These are phyloP conservation scores for Plasmodium gaboni DNA, from an alignment of 169 alveolate genomes.

Conservation along the genomic window DNA sequence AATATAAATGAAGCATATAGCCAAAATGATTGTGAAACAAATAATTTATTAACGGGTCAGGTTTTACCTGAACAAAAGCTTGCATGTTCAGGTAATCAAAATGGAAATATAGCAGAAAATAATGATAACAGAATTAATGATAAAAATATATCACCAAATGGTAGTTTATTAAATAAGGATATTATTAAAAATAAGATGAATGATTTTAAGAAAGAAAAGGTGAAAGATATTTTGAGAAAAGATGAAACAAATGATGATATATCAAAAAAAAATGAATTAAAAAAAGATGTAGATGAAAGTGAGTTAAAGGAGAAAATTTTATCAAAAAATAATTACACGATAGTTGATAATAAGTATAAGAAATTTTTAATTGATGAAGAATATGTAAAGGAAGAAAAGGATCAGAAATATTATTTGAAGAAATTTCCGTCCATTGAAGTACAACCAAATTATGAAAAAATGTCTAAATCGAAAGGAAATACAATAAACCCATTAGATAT, in stretches of 20 bases:
- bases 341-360: conserved; percentile 22
- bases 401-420: conserved; percentile 60
- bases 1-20: neutral
- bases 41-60: neutral
- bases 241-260: neutral
- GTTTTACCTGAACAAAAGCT: neutral
- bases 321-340: neutral
- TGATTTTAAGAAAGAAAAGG: neutral
- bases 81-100: neutral
- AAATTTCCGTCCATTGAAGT: conserved; percentile 63
- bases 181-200: neutral
- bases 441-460: conserved; percentile 83
- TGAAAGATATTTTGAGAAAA: neutral
- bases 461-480: conserved; percentile 92
- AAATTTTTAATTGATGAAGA: conserved; percentile 76
- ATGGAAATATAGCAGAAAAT: neutral
- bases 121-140: neutral
- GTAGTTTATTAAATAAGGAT: neutral
- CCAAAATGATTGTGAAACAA: neutral
- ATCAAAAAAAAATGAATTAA: neutral
- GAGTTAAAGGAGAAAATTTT: neutral
- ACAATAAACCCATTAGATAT: conserved; percentile 87
- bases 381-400: conserved; percentile 48
- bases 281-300: neutral
- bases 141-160: neutral